These are phyloP conservation scores for Simplicillium aogashimaense DNA, from an alignment of 2,329 filamentous ascomycete species.

Conservation along the genomic window DNA sequence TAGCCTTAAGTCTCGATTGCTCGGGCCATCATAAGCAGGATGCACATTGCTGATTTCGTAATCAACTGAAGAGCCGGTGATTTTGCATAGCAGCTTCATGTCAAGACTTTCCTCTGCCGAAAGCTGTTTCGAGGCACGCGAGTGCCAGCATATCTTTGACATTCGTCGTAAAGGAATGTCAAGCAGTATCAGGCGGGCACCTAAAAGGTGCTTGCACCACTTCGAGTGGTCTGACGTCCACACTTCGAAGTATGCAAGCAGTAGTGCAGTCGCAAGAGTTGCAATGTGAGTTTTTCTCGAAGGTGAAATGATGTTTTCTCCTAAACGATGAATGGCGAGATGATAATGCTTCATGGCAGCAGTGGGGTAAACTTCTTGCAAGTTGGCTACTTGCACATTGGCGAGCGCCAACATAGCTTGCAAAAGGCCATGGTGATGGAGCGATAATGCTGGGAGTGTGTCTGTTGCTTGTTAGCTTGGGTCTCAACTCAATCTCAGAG, in stretches of 20 bases:
- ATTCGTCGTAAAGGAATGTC: constrained; percentile 66
- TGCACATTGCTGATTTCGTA: too few species aligned
- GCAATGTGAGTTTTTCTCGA: constrained; percentile 62
- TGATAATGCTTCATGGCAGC: constrained; percentile 90
- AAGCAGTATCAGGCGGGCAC: constrained; percentile 69
- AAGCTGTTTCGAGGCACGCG: too few species aligned
- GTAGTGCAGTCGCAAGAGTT: constrained; percentile 77
- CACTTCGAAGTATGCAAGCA: constrained; percentile 88
- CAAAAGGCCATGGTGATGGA: constrained; percentile 76
- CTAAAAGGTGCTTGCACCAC: constrained; percentile 88
- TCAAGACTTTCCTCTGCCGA: constrained; percentile 24
- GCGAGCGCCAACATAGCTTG: constrained; percentile 85
- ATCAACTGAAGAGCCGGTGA: constrained; percentile 28
- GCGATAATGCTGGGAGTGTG: constrained; percentile 71
- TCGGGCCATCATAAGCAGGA: too few species aligned
- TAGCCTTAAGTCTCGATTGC: constrained; percentile 53
- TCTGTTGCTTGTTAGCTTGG: constrained; percentile 34
- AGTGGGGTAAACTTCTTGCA: constrained; percentile 64
- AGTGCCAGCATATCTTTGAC: too few species aligned
- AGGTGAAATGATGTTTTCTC: constrained; percentile 61
- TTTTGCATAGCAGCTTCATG: constrained; percentile 26
- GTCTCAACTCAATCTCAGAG: not conserved
- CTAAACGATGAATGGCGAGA: constrained; percentile 68
- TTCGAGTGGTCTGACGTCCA: constrained; percentile 91
- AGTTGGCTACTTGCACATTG: constrained; percentile 77